Evolutionary conservation across 1,139 yeast genomes (phyloP).

Genomic region (Komagataea norvegica): DNA sequence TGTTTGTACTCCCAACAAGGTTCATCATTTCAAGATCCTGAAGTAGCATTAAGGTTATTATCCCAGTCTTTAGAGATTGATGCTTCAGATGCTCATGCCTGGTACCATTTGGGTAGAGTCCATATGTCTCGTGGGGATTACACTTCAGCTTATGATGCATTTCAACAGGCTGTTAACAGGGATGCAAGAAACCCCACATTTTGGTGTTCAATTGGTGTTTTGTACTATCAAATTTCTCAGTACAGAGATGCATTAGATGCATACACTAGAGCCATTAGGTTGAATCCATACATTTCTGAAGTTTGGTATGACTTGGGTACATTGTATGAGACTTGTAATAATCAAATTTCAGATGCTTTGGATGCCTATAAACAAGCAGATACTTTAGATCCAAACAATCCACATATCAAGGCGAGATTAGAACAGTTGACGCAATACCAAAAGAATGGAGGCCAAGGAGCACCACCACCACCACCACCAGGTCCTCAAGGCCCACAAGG

Average conservation of each 20-base stretch:
- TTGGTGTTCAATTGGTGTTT: conserved; percentile 98
- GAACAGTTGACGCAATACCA: conserved; percentile 77
- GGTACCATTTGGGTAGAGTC: conserved; percentile 95
- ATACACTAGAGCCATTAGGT: conserved; percentile 89
- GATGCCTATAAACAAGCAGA: conserved; percentile 98
- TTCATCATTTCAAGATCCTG: conserved; percentile 69
- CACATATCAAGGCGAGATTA: conserved; percentile 88
- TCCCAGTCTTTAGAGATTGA: conserved; percentile 87
- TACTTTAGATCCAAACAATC: conserved; percentile 87
- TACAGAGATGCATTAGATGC: conserved; percentile 97
- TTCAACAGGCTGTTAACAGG: conserved; percentile 97
- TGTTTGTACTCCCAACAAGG: conserved; percentile 89
- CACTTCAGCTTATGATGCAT: conserved; percentile 94
- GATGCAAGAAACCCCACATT: conserved; percentile 96
- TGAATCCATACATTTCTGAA: conserved; percentile 92
- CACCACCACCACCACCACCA: conserved; percentile 56
- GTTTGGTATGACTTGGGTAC: conserved; percentile 99
- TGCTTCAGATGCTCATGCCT: conserved; percentile 86
- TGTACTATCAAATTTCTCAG: conserved; percentile 92
- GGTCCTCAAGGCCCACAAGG: conserved; percentile 17
- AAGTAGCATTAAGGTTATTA: conserved; percentile 74
- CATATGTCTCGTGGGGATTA: conserved; percentile 95
- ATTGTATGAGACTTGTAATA: conserved; percentile 92
- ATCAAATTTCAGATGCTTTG: conserved; percentile 88
- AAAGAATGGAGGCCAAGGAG: conserved; percentile 60